Evolutionary conservation across 179 eudicot species (phyloP).

Genomic region (Patellifolia procumbens): DNA sequence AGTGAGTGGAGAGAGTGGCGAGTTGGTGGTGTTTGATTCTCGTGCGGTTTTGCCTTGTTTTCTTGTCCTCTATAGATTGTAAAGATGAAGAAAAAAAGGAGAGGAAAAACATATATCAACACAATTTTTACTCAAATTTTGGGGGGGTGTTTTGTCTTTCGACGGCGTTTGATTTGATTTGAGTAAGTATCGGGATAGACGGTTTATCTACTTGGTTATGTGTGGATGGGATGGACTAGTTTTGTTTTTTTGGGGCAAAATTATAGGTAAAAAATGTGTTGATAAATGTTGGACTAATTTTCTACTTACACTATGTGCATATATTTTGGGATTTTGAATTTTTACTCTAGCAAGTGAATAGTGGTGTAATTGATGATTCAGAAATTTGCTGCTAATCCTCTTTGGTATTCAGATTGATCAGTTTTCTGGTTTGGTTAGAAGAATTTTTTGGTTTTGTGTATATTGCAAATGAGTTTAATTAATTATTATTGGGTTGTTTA

Average conservation of each 20-base stretch:
- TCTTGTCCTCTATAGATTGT: slow-evolving; percentile 69
- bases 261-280: slow-evolving; percentile 29
- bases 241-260: slow-evolving; percentile 11
- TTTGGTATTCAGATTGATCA: neutral
- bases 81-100: neutral
- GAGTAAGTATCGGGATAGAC: too few species aligned
- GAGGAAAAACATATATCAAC: slow-evolving; percentile 18
- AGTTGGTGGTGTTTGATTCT: slow-evolving; percentile 78
- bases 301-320: slow-evolving; percentile 13
- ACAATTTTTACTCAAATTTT: slow-evolving; percentile 20
- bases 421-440: too few species aligned
- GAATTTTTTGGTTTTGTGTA: too few species aligned
- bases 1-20: slow-evolving; percentile 67
- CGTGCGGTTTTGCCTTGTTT: slow-evolving; percentile 95
- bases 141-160: too few species aligned
- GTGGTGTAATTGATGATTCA: neutral
- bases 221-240: neutral
- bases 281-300: slow-evolving; percentile 17
- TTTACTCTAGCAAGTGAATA: neutral
- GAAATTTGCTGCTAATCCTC: slow-evolving; percentile 9
- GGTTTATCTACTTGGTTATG: neutral
- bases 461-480: too few species aligned
- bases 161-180: too few species aligned
- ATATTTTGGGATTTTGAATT: neutral
- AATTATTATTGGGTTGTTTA: too few species aligned